These are phyloP conservation scores for Terfezia boudieri DNA, from an alignment of 495 filamentous ascomycete species.

Conservation along the genomic window DNA sequence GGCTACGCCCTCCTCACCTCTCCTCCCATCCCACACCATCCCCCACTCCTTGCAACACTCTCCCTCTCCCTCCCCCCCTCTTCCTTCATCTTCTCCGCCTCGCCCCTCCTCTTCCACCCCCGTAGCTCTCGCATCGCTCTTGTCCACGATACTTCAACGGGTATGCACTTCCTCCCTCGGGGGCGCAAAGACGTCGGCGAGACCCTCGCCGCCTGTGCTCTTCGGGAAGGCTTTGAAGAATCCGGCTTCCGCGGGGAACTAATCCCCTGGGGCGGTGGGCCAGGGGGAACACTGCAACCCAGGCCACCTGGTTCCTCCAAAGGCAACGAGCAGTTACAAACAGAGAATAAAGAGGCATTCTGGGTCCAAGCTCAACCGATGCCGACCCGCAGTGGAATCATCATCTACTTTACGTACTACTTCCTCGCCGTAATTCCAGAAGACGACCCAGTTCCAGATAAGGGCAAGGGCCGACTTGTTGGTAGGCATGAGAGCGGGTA, in stretches of 20 bases:
- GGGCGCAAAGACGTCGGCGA: constrained; percentile 20
- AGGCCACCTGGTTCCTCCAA: too few relatives aligned
- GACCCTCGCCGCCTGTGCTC: constrained; percentile 8
- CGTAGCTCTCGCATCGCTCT: constrained; percentile 12
- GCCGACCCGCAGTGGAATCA: too few relatives aligned
- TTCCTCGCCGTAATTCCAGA: not conserved
- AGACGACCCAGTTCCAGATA: not conserved
- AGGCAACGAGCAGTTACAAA: too few relatives aligned
- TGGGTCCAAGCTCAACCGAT: constrained; percentile 5
- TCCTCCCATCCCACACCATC: not conserved
- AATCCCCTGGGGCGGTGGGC: constrained; percentile 1
- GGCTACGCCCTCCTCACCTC: not conserved
- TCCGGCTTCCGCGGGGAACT: constrained; percentile 11
- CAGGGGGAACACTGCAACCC: constrained; percentile 9
- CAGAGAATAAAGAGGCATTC: constrained; percentile 9
- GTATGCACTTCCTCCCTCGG: constrained; percentile 16
- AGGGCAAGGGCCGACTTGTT: not conserved
- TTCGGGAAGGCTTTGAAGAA: constrained; percentile 21
- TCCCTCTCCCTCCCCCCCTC: constrained; percentile 10
- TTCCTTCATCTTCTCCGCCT: constrained; percentile 17
- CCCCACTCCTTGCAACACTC: not conserved
- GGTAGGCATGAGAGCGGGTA: not conserved
- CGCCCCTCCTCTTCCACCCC: constrained; percentile 16
- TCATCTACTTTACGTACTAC: too few relatives aligned
- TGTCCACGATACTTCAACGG: constrained; percentile 7